Conservation (phyloP, 2,329 filamentous ascomycete genomes). For the Curvularia hawaiiensis region DNA sequence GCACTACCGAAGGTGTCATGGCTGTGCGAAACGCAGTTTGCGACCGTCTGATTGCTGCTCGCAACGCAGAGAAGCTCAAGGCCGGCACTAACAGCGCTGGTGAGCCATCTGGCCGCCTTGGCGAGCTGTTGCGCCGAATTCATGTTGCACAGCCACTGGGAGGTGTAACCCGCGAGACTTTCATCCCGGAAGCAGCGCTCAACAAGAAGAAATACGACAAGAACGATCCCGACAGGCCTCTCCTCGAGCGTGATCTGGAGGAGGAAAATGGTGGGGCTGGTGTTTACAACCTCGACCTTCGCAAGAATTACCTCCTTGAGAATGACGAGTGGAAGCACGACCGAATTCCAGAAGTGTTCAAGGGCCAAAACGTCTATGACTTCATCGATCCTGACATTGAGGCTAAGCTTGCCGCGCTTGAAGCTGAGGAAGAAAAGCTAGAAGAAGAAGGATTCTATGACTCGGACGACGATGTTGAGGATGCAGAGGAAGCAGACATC, state of each 20-base stretch:
- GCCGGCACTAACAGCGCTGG: slow-evolving; percentile 77
- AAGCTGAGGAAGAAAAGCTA: slow-evolving; percentile 93
- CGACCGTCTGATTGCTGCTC: slow-evolving; percentile 88
- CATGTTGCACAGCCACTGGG: slow-evolving; percentile 95
- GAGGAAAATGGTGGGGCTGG: slow-evolving; percentile 92
- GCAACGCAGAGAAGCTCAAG: slow-evolving; percentile 95
- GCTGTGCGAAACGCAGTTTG: slow-evolving; percentile 94
- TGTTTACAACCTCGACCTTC: slow-evolving; percentile 93
- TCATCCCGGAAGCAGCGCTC: slow-evolving; percentile 85
- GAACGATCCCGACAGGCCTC: slow-evolving; percentile 80
- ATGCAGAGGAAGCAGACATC: slow-evolving; percentile 86
- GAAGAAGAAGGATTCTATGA: slow-evolving; percentile 95
- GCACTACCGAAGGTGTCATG: slow-evolving; percentile 92
- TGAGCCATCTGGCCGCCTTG: slow-evolving; percentile 79
- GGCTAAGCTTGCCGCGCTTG: slow-evolving; percentile 84
- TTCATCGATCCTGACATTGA: slow-evolving; percentile 98
- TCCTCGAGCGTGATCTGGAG: slow-evolving; percentile 84
- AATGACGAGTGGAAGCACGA: slow-evolving; percentile 96
- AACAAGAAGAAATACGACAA: slow-evolving; percentile 87
- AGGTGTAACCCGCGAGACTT: slow-evolving; percentile 77
- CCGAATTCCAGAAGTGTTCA: slow-evolving; percentile 89
- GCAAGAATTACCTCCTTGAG: slow-evolving; percentile 83
- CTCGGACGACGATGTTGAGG: slow-evolving; percentile 72
- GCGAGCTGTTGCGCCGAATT: slow-evolving; percentile 90
- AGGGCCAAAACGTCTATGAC: slow-evolving; percentile 97